Evolutionary conservation across 129 eudicot genomes (phyloP), one percentile per base, ranked within the genome.

Genomic region (Rutidosis leptorrhynchoides): DNA sequence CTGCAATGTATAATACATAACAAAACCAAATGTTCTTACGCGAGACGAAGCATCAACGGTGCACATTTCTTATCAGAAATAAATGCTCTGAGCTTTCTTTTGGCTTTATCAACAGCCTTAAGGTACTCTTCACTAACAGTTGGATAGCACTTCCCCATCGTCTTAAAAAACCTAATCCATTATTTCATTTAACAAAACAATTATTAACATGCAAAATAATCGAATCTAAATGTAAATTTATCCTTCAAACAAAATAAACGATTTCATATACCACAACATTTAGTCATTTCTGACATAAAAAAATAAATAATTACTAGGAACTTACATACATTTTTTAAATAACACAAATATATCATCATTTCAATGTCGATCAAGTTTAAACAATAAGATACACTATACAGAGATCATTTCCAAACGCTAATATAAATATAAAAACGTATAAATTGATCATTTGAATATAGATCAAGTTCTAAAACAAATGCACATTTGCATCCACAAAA

Each of bases 61-160:
- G 96, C 96, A 29, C 95, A 86, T 54, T 76, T 65, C 81, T 86
- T 89, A 61, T 86, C 95, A 37, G 88, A 83, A 9, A 86, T 86
- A 14, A 84, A 64, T 28, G 86, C 97, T 76, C 89, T 82, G 51
- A 90, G 89, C 79, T 90, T 90, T 79, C 76, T 90, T 83, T 64
- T 84, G 77, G 85, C 82, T 54, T 86, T 84, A 21, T 86, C 95
- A 40, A 90, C 74, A 35, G 95, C 95, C 73, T 71, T 77, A 40
- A 58, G 42, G 77, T 90, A 90, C 66, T 90, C 95, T 29, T 78
- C 83, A 54, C 83, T 80, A 51, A 90, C 86, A 16, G 71, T 75
- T 28, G 97, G 97, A 53, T 90, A 90, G 65, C 78, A 69, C 84
- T 90, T 90, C 49, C 81, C 86, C 89, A 78, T 78, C 62, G n/a